A percentile compares a stretch with the other conserved stretches of the same genome.
phyloP scores from a whole-genome alignment of 1,284 basidiomycete species.

The Trichosporon ovoides region DNA sequence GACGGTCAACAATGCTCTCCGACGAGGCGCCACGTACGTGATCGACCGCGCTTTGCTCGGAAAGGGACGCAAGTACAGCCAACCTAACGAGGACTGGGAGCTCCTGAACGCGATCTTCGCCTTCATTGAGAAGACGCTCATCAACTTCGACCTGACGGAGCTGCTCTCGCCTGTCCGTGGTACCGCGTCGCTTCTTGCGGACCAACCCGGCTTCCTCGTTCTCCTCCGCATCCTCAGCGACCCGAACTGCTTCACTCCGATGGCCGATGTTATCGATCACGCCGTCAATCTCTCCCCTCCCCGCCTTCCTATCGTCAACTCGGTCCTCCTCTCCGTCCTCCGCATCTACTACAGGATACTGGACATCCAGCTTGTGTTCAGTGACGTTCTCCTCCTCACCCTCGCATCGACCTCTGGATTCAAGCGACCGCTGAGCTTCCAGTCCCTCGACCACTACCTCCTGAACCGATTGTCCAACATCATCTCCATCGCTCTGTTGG shows the following conservation, averaged over 20 bases:
- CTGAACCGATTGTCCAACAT: slow-evolving; percentile 68
- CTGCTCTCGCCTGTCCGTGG: slow-evolving; percentile 33
- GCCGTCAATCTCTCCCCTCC: slow-evolving; percentile 51
- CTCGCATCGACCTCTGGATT: slow-evolving; percentile 55
- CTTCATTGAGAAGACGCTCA: slow-evolving; percentile 77
- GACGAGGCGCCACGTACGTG: slow-evolving; percentile 62
- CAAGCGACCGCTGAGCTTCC: slow-evolving; percentile 36
- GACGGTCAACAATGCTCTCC: slow-evolving; percentile 55
- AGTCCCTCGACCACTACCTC: slow-evolving; percentile 68
- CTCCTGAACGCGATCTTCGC: slow-evolving; percentile 77
- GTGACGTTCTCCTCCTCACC: slow-evolving; percentile 78
- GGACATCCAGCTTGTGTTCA: slow-evolving; percentile 80
- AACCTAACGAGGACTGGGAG: slow-evolving; percentile 72
- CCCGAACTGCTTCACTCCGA: slow-evolving; percentile 54
- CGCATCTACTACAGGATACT: slow-evolving; percentile 76
- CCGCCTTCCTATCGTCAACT: slow-evolving; percentile 50
- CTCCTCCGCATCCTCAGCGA: slow-evolving; percentile 73
- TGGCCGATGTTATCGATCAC: slow-evolving; percentile 50
- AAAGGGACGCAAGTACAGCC: slow-evolving; percentile 59
- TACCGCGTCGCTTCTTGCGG: slow-evolving; percentile 33
- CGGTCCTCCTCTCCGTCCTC: slow-evolving; percentile 71
- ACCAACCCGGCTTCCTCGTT: slow-evolving; percentile 85
- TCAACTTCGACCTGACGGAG: slow-evolving; percentile 68
- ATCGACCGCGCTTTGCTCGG: slow-evolving; percentile 76
- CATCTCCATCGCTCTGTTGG: slow-evolving; percentile 76